These are phyloP conservation scores for Fusarium xylarioides DNA, from an alignment of 2,329 filamentous ascomycete genomes.

Conservation along the genomic window DNA sequence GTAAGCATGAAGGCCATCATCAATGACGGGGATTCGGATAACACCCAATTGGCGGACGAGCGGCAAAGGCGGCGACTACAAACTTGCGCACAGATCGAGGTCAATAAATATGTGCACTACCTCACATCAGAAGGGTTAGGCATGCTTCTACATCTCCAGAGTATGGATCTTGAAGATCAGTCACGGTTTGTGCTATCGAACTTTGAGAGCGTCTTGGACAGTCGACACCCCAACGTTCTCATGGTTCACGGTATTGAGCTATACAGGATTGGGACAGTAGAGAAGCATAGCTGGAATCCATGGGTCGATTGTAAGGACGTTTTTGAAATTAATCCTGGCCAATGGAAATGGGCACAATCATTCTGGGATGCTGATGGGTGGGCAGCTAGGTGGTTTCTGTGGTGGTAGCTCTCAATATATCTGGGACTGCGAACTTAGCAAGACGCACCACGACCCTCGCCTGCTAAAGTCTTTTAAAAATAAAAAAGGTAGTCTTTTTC, in stretches of 20 bases:
- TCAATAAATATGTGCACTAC: background rate
- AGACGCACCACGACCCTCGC: too few species aligned
- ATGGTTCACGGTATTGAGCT: background rate
- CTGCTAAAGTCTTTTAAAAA: too few species aligned
- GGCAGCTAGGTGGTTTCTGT: too few species aligned
- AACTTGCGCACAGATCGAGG: background rate
- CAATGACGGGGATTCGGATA: too few species aligned
- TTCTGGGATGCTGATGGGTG: background rate
- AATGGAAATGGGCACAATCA: background rate
- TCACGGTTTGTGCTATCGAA: background rate
- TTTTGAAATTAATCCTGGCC: accelerated
- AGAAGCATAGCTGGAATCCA: background rate
- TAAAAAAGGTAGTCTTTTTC: too few species aligned
- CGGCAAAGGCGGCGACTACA: background rate
- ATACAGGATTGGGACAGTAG: background rate
- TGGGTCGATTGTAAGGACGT: background rate
- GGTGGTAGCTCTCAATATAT: background rate
- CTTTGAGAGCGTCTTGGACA: background rate
- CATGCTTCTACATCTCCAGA: background rate
- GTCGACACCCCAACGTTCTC: background rate
- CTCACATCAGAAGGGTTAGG: background rate
- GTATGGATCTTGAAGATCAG: background rate
- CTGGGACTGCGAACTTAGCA: too few species aligned
- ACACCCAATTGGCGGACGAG: background rate
- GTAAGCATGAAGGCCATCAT: background rate